Base-by-base conservation (phyloP, 352 stramenopile genomes). In the Pythium utonaiense region DNA sequence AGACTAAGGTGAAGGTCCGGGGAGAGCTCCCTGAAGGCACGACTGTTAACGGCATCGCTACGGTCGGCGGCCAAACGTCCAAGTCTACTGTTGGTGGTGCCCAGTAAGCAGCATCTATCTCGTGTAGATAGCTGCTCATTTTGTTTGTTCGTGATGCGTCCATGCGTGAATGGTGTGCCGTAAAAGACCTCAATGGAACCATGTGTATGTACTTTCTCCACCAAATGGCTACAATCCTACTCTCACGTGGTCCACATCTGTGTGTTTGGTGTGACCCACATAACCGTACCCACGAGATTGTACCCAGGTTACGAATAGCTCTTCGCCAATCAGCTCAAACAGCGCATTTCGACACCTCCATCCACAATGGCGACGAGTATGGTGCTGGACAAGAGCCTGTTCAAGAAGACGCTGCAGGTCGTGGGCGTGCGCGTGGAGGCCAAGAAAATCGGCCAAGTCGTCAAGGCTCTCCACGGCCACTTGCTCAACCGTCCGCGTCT, bases 361-460 rank as follows among this genome's bases (percentile, higher is more conserved):
- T 3, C 3, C 34, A 41, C 14, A 42, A 75, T 62, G 57, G 45
- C 57, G 34, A 59, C 63, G 33, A 65, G 44, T 24, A 60, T 73
- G 38, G 27, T 81, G 59, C 67, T 93, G 41, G 83, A 93, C 67
- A 87, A 83, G 67, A 74, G 41, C 16, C 62, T 89, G 22, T 93
- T 93, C 64, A 73, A 76, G 55, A 81, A 80, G 74, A 91, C 83
- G 31, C 67, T 93, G 38, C 48, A 78, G 57, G 75, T 93, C 50
- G 60, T 93, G 3, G 83, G 80, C 34, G 77, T 93, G 60, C 77
- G 80, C 60, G 81, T 89, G 19, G 81, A 89, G 60, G 78, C 78
- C 60, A 90, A 93, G 70, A 89, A 93, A 60, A 91, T 93, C 66
- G 80, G 83, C 0, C 59, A 70, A 17, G 75, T 93, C 31, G 77